These are phyloP conservation scores for Beauveria bassiana DNA, from an alignment of 2,329 filamentous ascomycete genomes.

Conservation along the genomic window DNA sequence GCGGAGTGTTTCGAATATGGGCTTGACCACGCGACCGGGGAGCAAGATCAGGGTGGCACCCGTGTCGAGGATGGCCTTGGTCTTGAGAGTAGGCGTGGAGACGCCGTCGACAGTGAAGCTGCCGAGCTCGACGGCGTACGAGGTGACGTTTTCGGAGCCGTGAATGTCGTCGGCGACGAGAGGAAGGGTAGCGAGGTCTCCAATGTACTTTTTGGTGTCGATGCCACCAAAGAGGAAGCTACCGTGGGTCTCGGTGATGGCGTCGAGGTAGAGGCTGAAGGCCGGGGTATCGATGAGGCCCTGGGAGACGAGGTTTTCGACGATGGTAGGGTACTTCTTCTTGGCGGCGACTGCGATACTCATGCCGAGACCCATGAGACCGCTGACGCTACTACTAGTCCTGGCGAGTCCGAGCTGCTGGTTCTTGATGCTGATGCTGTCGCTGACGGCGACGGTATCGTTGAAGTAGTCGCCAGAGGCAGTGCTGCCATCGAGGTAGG, in stretches of 20 bases:
- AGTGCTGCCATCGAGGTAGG: conserved; percentile 50
- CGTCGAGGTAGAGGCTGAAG: conserved; percentile 64
- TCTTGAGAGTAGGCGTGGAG: conserved; percentile 29
- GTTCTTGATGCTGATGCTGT: conserved; percentile 34
- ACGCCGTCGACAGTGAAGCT: conserved; percentile 31
- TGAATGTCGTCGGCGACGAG: conserved; percentile 41
- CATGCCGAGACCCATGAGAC: conserved; percentile 54
- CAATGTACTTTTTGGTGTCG: conserved; percentile 64
- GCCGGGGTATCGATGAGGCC: conserved; percentile 54
- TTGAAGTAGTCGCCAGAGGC: conserved; percentile 50
- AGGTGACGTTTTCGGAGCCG: conserved; percentile 31
- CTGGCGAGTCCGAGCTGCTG: conserved; percentile 50
- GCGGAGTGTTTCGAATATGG: conserved; percentile 44
- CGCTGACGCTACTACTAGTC: conserved; percentile 40
- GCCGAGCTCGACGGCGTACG: conserved; percentile 28
- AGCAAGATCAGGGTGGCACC: conserved; percentile 65
- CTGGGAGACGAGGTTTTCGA: conserved; percentile 56
- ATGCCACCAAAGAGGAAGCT: conserved; percentile 73
- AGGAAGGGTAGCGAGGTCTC: conserved; percentile 32
- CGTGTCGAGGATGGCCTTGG: conserved; percentile 62
- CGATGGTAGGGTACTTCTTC: conserved; percentile 47
- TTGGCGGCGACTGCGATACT: conserved; percentile 39
- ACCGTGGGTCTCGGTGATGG: conserved; percentile 56
- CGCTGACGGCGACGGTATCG: conserved; percentile 46
- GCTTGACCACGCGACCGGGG: conserved; percentile 48